Percentiles rank a stretch among this genome's conserved stretches.
phyloP scores from a whole-genome alignment of 768 basidiomycete genomes.

The Lanmaoa rubissima region DNA sequence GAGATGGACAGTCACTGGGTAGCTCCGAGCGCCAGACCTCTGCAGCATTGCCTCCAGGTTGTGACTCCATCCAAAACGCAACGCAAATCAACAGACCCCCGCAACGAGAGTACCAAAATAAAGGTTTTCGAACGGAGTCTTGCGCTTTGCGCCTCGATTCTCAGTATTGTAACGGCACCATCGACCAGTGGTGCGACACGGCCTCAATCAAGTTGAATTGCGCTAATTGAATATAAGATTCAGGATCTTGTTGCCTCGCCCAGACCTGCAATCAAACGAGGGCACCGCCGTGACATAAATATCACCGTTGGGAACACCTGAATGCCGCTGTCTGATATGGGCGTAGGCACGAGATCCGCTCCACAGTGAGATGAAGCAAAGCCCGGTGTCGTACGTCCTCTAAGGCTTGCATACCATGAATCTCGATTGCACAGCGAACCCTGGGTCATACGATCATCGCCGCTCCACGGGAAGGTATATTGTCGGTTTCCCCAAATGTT shows the following conservation, averaged over 20 bases:
- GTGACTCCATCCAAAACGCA: not conserved
- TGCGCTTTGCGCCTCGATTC: not conserved
- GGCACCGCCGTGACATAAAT: not conserved
- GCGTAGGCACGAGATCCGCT: slow-evolving; percentile 9
- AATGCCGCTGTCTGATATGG: not conserved
- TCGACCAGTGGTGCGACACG: not conserved
- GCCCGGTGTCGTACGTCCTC: not conserved
- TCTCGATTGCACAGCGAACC: not conserved
- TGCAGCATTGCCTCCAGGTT: not conserved
- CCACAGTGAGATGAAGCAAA: slow-evolving; percentile 8
- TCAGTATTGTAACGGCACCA: no score
- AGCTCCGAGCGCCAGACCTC: not conserved
- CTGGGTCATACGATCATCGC: not conserved
- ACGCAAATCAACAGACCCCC: not conserved
- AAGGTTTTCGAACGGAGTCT: not conserved
- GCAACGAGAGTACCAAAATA: not conserved
- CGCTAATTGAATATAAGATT: not conserved
- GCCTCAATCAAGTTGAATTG: slow-evolving; percentile 1
- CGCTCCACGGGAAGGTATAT: not conserved
- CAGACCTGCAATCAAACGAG: not conserved
- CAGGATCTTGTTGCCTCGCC: not conserved
- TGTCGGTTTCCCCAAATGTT: not conserved
- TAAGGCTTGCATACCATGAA: not conserved
- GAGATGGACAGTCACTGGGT: no score
- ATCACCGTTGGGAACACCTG: not conserved